Base-by-base conservation (phyloP, 129 eudicot species). In the Pittosporum tobira region DNA sequence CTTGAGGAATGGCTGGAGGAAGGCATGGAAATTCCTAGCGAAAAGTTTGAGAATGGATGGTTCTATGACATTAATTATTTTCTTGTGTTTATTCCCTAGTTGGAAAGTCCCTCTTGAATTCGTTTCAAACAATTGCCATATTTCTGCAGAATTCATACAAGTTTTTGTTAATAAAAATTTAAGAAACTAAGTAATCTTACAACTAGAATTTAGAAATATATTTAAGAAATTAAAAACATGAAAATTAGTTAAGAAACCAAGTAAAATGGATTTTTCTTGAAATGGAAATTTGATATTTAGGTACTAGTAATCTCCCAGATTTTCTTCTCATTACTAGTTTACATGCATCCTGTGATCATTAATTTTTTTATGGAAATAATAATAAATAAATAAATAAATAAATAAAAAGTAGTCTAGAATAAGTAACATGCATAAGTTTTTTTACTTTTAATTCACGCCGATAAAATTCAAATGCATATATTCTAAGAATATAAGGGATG, bases 131-230 rank as follows among this genome's bases (percentile, higher is more conserved):
- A 6, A 10, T 44, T 27, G 16, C 78, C 62, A 37, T 51, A 55
- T 48, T 73, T 73, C 78, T 73, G 78, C 56, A 42, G 15, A 56
- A 19, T 31, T 30, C 21, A 22, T 9, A 12, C 3, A 0, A n/a
- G n/a, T 10, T 11, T 40, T 40, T 4, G 25, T 20, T 29, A 31
- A 18, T 8, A 31, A 29, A 21, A n/a, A 53, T 16, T 0, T 14
- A 4, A 4, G 9, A 3, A 45, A 45, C 4, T 26, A 24, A 14
- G 10, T 11, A 40, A 40, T 40, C 46, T 13, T 2, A 2, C n/a
- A 40, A 37, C 0, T 10, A 40, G 15, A 40, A 10, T 40, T 40
- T 40, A 13, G 31, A 21, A 22, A 15, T 53, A n/a, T n/a, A n/a
- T n/a, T n/a, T 38, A 38, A 38, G 44, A 8, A 0, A 38, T 38